These are phyloP conservation scores for Apium graveolens DNA, from an alignment of 129 eudicot species.

Conservation along the genomic window DNA sequence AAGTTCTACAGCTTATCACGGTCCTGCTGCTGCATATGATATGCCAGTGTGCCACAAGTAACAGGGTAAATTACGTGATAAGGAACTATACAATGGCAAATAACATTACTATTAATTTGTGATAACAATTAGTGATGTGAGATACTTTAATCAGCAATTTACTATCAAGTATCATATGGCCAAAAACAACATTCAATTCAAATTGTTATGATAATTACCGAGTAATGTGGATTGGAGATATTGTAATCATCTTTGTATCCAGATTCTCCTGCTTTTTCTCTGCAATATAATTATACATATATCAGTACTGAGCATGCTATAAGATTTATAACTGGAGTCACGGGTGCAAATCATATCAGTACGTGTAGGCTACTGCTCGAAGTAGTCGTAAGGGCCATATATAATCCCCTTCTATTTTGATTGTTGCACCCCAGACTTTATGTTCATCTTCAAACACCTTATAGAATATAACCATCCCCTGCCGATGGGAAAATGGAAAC, in stretches of 20 bases:
- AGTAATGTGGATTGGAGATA: slow-evolving; percentile 78
- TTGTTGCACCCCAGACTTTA: slow-evolving; percentile 68
- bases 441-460: slow-evolving; percentile 73
- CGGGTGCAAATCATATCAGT: neutral
- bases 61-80: neutral
- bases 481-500: slow-evolving; percentile 4
- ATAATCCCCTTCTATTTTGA: slow-evolving; percentile 87
- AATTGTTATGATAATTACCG: slow-evolving; percentile 44
- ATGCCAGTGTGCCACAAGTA: neutral
- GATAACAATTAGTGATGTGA: neutral
- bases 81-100: neutral
- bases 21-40: neutral
- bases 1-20: neutral
- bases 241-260: slow-evolving; percentile 74
- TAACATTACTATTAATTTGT: neutral
- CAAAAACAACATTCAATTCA: slow-evolving; percentile 8
- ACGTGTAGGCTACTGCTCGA: slow-evolving; percentile 90
- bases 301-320: neutral
- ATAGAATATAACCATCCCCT: slow-evolving; percentile 83
- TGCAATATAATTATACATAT: slow-evolving; percentile 42
- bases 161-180: neutral
- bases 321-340: neutral
- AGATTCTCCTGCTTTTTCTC: slow-evolving; percentile 76
- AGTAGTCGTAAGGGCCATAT: slow-evolving; percentile 95
- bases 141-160: neutral